Base-by-base conservation (phyloP, 139 green algal species). In the Penium margaritaceum region DNA sequence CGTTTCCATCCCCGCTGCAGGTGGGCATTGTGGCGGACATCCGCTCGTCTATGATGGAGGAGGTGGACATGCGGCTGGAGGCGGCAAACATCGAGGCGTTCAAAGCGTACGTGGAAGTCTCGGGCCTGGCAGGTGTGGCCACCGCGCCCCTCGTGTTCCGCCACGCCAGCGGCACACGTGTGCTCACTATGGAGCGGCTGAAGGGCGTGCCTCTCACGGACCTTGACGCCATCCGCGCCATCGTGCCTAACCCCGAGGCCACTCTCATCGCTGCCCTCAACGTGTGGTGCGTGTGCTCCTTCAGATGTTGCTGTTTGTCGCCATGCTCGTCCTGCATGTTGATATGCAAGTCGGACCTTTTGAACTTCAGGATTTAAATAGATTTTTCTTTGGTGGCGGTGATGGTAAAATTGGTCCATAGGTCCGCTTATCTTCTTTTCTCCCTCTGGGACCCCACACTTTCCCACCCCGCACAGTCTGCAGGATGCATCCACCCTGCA, bases 151-250 rank as follows among this genome's bases (percentile, higher is more conserved):
- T 51, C 33, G 77, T 88, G 36, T 83, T 41, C 54, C 1, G 29
- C 9, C 27, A 75, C 24, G 54, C 47, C 38, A 65, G 19, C 36
- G 21, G n/a, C 41, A 72, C 64, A 55, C 47, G 89, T 21, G 76
- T 99, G 53, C 81, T 99, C 54, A 87, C 90, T 0, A 95, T 98
- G 91, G 94, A 98, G 82, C 79, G 84, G 2, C 67, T 99, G 51
- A 41, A 86, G 27, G 94, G 94, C 7, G 90, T 90, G n/a, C 83
- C 91, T 0, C 85, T 98, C 1, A 95, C 91, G 2, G 92, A 98
- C 80, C 82, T 96, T 51, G 83, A 87, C 2, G 89, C 90, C 19
- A 91, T 98, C 46, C 70, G 84, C n/a, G 7, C 12, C 3, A 46
- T 82, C 1, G 36, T 71, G 46, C 33, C n/a, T 4, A 51, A 70